Evolutionary conservation across 2,329 filamentous ascomycete species (phyloP).

Genomic region (Fusarium xyrophilum): DNA sequence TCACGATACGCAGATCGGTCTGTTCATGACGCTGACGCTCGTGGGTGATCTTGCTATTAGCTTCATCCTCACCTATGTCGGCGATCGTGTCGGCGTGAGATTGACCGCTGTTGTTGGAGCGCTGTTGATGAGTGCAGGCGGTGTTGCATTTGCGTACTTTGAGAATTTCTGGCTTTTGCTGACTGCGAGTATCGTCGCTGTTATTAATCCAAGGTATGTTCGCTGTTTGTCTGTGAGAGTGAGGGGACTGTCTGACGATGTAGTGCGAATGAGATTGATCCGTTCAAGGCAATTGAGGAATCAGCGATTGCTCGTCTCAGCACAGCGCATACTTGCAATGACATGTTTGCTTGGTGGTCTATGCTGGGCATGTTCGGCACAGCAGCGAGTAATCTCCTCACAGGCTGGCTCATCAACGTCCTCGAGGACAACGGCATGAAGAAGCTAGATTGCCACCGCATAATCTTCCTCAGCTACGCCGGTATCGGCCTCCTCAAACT

Average conservation of each 20-base stretch:
- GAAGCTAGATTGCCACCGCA: conserved; percentile 18
- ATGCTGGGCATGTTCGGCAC: conserved; percentile 38
- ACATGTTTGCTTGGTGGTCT: conserved; percentile 38
- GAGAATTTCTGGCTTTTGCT: conserved; percentile 35
- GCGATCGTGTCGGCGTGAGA: conserved; percentile 28
- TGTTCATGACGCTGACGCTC: conserved; percentile 36
- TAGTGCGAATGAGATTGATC: conserved; percentile 38
- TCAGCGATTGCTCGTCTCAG: conserved; percentile 33
- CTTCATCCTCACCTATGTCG: conserved; percentile 32
- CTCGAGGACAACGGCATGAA: conserved; percentile 14
- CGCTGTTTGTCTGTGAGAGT: no score
- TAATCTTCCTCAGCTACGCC: conserved; percentile 31
- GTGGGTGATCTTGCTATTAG: conserved; percentile 37
- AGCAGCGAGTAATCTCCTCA: conserved; percentile 29
- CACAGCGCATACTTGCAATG: conserved; percentile 31
- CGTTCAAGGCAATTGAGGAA: conserved; percentile 37
- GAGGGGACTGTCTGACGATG: background rate
- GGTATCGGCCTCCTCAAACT: conserved; percentile 26
- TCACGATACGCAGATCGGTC: conserved; percentile 24
- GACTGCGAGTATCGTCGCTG: conserved; percentile 25
- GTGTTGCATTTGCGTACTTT: conserved; percentile 22
- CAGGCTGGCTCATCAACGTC: conserved; percentile 30
- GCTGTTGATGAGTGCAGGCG: conserved; percentile 29
- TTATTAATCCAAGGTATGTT: conserved; percentile 35
- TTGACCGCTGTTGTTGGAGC: conserved; percentile 23